Evolutionary conservation across 805 yeast genomes (phyloP), one percentile per base, ranked within the genome.

Genomic region (Wickerhamiella kazuoi): DNA sequence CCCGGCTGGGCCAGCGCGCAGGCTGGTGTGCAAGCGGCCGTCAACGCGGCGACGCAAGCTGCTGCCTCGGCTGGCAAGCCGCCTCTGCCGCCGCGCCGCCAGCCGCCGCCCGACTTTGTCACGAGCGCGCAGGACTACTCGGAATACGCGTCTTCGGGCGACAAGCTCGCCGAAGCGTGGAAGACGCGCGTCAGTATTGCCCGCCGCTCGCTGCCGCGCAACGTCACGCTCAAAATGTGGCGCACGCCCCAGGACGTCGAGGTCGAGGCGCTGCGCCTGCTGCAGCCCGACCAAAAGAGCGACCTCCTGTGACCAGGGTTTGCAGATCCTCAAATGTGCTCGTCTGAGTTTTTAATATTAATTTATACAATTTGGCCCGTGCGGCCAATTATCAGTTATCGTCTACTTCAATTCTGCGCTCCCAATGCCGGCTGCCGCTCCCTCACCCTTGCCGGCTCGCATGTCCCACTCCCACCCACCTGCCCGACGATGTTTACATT

Each of bases 161-260:
- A 41, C 46, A 71, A 65, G 41, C 67, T 62, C 34, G 65, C 65
- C 19, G 75, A 71, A 17, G 47, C 60, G 16, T 77, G 86, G 86
- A 66, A 64, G 40, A 58, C 59, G 24, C 62, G 82, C 34, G 61
- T 73, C 1, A 45, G 56, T n/a, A 52, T 56, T 3, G 68, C 73
- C 9, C 52, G 62, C 8, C 50, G 55, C 35, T 55, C 52, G 40
- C 53, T 70, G 17, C 72, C 73, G 1, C 49, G 50, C 1, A 44
- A 54, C 11, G 57, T 67, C 9, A 51, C 56, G 15, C 53, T 70
- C 40, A 55, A 56, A 35, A 56, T 67, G 46, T 70, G 72, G 71
- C 51, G 64, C 42, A 53, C 58, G 26, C 65, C 65, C 2, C 46
- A 48, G 4, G 70, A 64, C 35, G 53, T 69, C 3, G 55, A 55